Conservation (phyloP, 2,329 filamentous ascomycete species). For the Claviceps fusiformis region DNA sequence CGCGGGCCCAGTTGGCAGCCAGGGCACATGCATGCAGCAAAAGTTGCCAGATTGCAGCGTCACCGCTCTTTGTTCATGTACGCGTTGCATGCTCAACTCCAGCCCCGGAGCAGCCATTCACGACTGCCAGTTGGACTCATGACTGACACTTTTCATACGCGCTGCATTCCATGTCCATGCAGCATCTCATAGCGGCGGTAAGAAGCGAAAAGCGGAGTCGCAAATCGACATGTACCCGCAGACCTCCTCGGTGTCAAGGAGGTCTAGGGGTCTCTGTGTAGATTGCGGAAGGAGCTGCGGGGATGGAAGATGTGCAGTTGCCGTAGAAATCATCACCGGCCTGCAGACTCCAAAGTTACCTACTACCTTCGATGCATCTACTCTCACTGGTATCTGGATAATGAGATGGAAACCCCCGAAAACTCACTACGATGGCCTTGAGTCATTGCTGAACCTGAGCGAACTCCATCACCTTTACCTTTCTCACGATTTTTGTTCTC, state of each 20-base stretch:
- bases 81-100: too few species aligned
- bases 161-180: not conserved
- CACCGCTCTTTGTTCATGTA: conserved; percentile 1
- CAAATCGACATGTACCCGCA: not conserved
- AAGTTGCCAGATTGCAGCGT: not conserved
- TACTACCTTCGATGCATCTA: too few species aligned
- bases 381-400: too few species aligned
- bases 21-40: not conserved
- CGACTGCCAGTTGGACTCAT: not conserved
- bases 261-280: too few species aligned
- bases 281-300: not conserved
- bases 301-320: not conserved
- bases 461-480: not conserved
- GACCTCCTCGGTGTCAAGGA: too few species aligned
- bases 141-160: too few species aligned
- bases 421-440: too few species aligned
- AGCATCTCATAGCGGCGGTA: not conserved
- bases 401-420: too few species aligned
- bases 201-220: not conserved
- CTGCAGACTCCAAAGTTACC: not conserved
- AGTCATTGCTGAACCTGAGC: too few species aligned
- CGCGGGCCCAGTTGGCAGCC: not conserved
- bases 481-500: not conserved
- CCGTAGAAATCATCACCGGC: not conserved
- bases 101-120: too few species aligned